A percentile compares a stretch with the other conserved stretches of the same genome.
Evolutionary conservation across 2,329 filamentous ascomycete species (phyloP).

Genomic region (Aspergillus sp.): DNA sequence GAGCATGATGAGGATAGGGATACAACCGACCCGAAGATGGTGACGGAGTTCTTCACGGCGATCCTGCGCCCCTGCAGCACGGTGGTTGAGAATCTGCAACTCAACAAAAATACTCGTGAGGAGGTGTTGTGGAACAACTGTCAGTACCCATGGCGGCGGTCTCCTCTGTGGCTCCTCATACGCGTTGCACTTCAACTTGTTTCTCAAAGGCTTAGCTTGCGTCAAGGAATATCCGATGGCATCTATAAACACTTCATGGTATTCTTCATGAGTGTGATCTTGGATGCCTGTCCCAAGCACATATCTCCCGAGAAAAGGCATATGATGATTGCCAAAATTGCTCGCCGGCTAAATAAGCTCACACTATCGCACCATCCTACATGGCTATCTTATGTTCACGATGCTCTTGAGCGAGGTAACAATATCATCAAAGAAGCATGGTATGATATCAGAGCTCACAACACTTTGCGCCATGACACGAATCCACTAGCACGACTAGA

Average conservation of each 20-base stretch:
- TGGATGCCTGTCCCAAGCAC: constrained; percentile 30
- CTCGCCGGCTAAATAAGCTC: constrained; percentile 46
- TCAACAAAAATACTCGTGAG: constrained; percentile 57
- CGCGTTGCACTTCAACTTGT: constrained; percentile 32
- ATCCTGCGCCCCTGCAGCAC: constrained; percentile 45
- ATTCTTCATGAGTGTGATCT: constrained; percentile 43
- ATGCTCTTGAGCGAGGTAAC: constrained; percentile 1
- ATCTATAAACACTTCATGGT: constrained; percentile 56
- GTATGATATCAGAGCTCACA: not conserved
- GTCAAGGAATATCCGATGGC: not conserved
- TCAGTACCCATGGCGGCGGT: constrained; percentile 20
- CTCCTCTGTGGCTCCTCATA: constrained; percentile 54
- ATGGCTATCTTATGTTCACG: constrained; percentile 15
- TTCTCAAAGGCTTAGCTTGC: not conserved
- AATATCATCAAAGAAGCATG: not conserved
- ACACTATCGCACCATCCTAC: constrained; percentile 4
- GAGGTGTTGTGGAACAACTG: constrained; percentile 49
- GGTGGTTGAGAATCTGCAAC: constrained; percentile 20
- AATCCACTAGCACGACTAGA: not conserved
- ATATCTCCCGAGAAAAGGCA: constrained; percentile 25
- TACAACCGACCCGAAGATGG: constrained; percentile 49
- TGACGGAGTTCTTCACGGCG: constrained; percentile 53
- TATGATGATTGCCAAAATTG: constrained; percentile 48
- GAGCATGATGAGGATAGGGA: constrained; percentile 48
- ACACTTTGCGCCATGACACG: not conserved